Evolutionary conservation across 257 asterid genomes (phyloP).

Genomic region (Paraleonurus japonicus): DNA sequence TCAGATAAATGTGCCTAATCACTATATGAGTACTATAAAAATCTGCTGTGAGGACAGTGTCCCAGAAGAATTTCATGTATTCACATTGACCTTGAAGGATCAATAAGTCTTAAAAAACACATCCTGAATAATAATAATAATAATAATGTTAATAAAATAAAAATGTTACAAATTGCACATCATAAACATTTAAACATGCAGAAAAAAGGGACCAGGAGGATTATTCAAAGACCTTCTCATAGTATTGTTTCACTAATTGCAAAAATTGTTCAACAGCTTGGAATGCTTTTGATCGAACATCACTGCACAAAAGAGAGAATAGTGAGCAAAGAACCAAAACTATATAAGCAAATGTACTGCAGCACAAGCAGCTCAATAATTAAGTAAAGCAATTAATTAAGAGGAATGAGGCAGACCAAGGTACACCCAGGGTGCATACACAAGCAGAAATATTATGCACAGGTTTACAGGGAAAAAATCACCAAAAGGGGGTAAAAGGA

Average conservation of each 20-base stretch:
- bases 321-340: conserved; percentile 8
- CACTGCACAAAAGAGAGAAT: conserved; percentile 46
- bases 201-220: conserved; percentile 11
- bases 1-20: neutral
- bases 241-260: conserved; percentile 76
- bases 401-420: neutral
- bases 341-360: no score
- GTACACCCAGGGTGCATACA: neutral
- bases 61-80: conserved; percentile 17
- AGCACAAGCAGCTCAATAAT: no score
- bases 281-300: conserved; percentile 87
- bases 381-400: conserved; percentile 13
- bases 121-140: no score
- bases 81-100: neutral
- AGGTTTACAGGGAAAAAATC: conserved; percentile 16
- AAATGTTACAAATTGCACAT: conserved; percentile 14
- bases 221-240: conserved; percentile 63
- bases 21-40: neutral
- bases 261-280: conserved; percentile 94
- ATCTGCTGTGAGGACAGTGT: conserved; percentile 9
- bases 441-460: neutral
- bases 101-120: neutral
- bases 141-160: no score
- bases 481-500: neutral
- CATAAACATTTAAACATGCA: conserved; percentile 15